Percentiles rank a stretch among this genome's conserved stretches.
These are phyloP conservation scores for Penicillium manginii DNA, from an alignment of 495 filamentous ascomycete genomes.

Conservation along the genomic window DNA sequence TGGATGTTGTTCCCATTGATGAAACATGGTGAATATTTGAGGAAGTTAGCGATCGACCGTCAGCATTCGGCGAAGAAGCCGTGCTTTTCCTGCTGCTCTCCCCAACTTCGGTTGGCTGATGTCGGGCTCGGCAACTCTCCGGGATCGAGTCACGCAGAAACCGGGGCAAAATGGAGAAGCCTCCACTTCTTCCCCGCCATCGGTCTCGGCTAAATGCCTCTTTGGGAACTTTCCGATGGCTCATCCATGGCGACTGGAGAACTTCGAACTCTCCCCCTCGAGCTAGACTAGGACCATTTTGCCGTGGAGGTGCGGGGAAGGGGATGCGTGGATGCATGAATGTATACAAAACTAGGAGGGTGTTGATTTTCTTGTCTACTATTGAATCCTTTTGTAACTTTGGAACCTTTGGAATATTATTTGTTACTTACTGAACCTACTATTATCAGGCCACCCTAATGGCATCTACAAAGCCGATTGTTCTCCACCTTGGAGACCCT, in stretches of 20 bases:
- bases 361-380: too few relatives aligned
- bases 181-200: constrained; percentile 5
- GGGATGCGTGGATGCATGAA: not conserved
- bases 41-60: not conserved
- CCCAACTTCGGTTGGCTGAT: not conserved
- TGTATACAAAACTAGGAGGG: not conserved
- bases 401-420: not conserved
- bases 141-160: not conserved
- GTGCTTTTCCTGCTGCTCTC: not conserved
- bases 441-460: not conserved
- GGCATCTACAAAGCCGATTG: constrained; percentile 9
- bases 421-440: too few relatives aligned
- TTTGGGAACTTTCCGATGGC: constrained; percentile 4
- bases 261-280: too few relatives aligned
- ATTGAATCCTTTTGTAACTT: too few relatives aligned
- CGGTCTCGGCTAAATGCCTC: constrained; percentile 13
- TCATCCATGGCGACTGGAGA: not conserved
- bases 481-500: constrained; percentile 20
- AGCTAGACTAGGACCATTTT: too few relatives aligned
- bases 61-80: not conserved
- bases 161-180: constrained; percentile 7
- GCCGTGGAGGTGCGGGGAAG: not conserved
- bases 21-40: constrained; percentile 11
- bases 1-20: constrained; percentile 17
- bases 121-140: constrained; percentile 11